These are phyloP conservation scores for Groenewaldozyma sp. DNA, from an alignment of 1,139 yeast genomes.

Conservation along the genomic window DNA sequence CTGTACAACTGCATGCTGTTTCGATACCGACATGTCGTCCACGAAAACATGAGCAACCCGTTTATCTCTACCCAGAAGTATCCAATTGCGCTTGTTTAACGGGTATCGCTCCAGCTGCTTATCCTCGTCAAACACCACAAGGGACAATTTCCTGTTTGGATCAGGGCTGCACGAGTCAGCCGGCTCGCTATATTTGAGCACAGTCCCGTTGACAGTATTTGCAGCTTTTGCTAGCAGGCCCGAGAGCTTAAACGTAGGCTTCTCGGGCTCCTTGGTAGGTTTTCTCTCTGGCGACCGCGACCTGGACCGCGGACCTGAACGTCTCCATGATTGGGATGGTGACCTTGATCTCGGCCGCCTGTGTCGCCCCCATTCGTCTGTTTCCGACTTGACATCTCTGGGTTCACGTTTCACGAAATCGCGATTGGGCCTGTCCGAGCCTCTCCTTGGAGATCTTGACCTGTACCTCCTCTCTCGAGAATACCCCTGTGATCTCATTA, in stretches of 20 bases:
- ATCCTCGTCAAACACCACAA: constrained; percentile 17
- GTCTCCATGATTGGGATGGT: too few species aligned
- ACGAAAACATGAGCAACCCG: constrained; percentile 38
- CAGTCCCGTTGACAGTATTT: constrained; percentile 31
- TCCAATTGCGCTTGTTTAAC: constrained; percentile 28
- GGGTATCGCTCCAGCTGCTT: constrained; percentile 23
- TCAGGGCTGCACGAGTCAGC: constrained; percentile 33
- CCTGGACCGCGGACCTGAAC: too few species aligned
- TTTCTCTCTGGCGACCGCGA: too few species aligned
- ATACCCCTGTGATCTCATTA: too few species aligned
- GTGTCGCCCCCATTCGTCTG: constrained; percentile 1
- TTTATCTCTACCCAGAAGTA: constrained; percentile 41
- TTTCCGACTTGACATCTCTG: too few species aligned
- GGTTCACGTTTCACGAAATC: background rate
- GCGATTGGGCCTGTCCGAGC: too few species aligned
- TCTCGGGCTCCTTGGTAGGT: constrained; percentile 25
- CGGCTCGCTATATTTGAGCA: constrained; percentile 39
- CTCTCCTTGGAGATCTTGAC: too few species aligned
- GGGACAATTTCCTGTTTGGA: constrained; percentile 14
- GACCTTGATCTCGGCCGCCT: background rate
- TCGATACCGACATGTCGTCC: constrained; percentile 36
- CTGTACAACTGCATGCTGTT: constrained; percentile 51
- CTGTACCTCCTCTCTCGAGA: too few species aligned
- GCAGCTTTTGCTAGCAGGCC: constrained; percentile 42
- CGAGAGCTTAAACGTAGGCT: constrained; percentile 37